These are phyloP conservation scores for Colletotrichum lupini DNA, from an alignment of 2,329 filamentous ascomycete species.

Conservation along the genomic window DNA sequence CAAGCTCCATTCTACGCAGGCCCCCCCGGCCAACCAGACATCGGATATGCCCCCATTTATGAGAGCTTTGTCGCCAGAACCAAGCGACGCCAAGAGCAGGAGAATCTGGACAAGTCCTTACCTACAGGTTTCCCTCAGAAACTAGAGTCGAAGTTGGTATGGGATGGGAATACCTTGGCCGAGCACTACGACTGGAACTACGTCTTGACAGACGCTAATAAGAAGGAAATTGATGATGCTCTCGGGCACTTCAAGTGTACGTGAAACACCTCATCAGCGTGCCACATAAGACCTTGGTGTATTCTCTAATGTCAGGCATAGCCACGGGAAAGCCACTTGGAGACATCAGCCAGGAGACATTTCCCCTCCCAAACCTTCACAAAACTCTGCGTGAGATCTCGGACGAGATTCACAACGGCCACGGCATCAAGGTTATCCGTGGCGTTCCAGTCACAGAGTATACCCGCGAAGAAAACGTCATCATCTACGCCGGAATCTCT, in stretches of 20 bases:
- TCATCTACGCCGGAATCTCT: slow-evolving; percentile 70
- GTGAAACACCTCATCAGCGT: not conserved
- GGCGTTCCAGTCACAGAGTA: slow-evolving; percentile 65
- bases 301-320: not conserved
- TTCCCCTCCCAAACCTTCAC: slow-evolving; percentile 65
- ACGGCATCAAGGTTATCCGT: slow-evolving; percentile 71
- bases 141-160: slow-evolving; percentile 63
- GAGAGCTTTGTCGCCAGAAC: slow-evolving; percentile 64
- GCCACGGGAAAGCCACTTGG: slow-evolving; percentile 7
- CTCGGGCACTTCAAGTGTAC: slow-evolving; percentile 32
- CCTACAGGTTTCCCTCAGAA: slow-evolving; percentile 62
- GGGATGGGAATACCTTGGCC: slow-evolving; percentile 63
- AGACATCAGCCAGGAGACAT: slow-evolving; percentile 54
- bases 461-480: slow-evolving; percentile 65
- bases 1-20: slow-evolving; percentile 19
- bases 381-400: slow-evolving; percentile 61
- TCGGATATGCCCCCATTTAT: slow-evolving; percentile 65
- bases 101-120: slow-evolving; percentile 51
- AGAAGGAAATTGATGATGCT: slow-evolving; percentile 57
- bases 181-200: slow-evolving; percentile 65
- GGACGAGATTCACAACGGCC: slow-evolving; percentile 64
- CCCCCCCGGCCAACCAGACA: slow-evolving; percentile 65
- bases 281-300: not conserved
- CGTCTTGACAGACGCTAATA: slow-evolving; percentile 55
- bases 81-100: slow-evolving; percentile 55